Conservation (phyloP, 2,329 filamentous ascomycete genomes). For the Trichoderma afroharzianum region DNA sequence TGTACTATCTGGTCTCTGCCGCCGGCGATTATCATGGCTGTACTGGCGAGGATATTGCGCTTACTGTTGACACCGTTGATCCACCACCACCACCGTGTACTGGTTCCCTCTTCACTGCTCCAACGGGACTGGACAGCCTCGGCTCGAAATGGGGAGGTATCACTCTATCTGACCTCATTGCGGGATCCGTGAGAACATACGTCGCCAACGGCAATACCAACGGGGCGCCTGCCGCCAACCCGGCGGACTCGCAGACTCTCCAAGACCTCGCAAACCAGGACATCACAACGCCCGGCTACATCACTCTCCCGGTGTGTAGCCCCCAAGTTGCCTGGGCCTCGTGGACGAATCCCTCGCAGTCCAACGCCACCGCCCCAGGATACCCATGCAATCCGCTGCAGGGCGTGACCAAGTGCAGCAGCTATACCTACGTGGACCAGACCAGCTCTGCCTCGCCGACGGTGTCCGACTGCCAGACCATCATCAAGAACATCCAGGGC, state of each 20-base stretch:
- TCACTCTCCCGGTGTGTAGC: constrained; percentile 38
- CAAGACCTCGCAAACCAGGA: constrained; percentile 26
- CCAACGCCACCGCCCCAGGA: constrained; percentile 23
- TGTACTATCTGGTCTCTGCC: constrained; percentile 32
- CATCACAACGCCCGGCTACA: constrained; percentile 34
- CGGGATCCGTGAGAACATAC: constrained; percentile 20
- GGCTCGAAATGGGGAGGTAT: constrained; percentile 26
- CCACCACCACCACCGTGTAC: constrained; percentile 18
- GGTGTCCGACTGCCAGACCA: constrained; percentile 33
- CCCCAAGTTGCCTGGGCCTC: constrained; percentile 30
- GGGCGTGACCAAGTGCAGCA: constrained; percentile 27
- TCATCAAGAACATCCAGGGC: constrained; percentile 32
- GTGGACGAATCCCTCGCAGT: constrained; percentile 25
- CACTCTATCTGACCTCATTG: constrained; percentile 27
- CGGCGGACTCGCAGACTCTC: constrained; percentile 23
- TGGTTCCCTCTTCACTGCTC: constrained; percentile 26
- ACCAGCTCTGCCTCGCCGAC: constrained; percentile 32
- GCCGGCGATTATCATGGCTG: constrained; percentile 23
- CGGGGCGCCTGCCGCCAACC: constrained; percentile 25
- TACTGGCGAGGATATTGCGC: constrained; percentile 5
- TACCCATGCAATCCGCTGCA: constrained; percentile 34
- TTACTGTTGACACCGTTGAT: neutral
- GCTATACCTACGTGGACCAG: constrained; percentile 33
- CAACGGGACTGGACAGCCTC: constrained; percentile 28
- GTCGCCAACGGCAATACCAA: constrained; percentile 32